Evolutionary conservation across 1,139 yeast genomes (phyloP).

Genomic region (Candida neerlandica): DNA sequence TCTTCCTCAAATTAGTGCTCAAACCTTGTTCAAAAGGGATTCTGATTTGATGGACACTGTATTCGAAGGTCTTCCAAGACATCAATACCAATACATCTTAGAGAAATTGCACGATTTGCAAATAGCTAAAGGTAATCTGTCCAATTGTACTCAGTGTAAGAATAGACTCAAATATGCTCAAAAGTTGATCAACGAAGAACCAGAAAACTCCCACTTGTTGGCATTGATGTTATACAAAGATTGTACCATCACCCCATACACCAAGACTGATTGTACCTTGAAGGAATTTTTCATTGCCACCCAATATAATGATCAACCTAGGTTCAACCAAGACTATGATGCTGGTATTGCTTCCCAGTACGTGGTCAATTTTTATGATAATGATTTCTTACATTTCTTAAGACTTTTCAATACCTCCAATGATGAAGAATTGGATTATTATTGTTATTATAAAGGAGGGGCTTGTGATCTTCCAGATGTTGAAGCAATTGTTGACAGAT

Average conservation of each 20-base stretch:
- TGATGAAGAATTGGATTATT: constrained; percentile 37
- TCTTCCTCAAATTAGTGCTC: constrained; percentile 18
- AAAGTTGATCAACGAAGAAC: constrained; percentile 27
- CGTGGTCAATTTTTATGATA: constrained; percentile 40
- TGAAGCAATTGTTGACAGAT: constrained; percentile 27
- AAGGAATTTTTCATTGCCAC: constrained; percentile 44
- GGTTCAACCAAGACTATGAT: constrained; percentile 21
- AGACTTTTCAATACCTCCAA: constrained; percentile 38
- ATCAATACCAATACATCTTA: constrained; percentile 35
- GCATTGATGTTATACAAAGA: constrained; percentile 38
- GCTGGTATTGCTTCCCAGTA: constrained; percentile 25
- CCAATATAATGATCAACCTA: constrained; percentile 23
- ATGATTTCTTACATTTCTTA: constrained; percentile 42
- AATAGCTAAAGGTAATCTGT: constrained; percentile 26
- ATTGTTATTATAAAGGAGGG: constrained; percentile 30
- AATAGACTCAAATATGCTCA: constrained; percentile 35
- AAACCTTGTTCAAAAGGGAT: constrained; percentile 20
- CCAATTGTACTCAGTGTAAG: constrained; percentile 40
- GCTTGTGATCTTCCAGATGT: constrained; percentile 34
- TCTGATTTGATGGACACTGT: constrained; percentile 28
- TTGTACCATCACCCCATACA: constrained; percentile 30
- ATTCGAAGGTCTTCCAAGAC: constrained; percentile 25
- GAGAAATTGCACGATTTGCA: constrained; percentile 28
- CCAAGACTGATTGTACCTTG: constrained; percentile 31
- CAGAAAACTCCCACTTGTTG: constrained; percentile 38